These are phyloP conservation scores for Warburgia ugandensis DNA, from an alignment of 164 flowering plant genomes.

Conservation along the genomic window DNA sequence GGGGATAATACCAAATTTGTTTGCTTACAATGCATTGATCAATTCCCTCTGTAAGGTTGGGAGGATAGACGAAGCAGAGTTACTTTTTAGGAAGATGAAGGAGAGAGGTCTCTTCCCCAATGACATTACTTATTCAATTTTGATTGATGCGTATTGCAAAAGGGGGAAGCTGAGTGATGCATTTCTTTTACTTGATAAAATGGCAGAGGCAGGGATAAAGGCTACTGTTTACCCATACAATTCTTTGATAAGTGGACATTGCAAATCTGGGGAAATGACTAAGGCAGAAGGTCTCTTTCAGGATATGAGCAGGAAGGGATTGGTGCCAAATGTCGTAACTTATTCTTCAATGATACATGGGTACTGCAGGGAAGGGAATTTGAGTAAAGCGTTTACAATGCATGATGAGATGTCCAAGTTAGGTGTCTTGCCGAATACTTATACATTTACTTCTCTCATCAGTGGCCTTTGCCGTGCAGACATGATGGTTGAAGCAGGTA, in stretches of 20 bases:
- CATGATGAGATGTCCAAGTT: slow-evolving; percentile 66
- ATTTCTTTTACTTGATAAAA: slow-evolving; percentile 30
- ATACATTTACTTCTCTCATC: slow-evolving; percentile 71
- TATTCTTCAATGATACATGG: slow-evolving; percentile 77
- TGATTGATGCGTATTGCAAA: slow-evolving; percentile 70
- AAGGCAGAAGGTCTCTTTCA: slow-evolving; percentile 41
- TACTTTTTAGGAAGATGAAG: slow-evolving; percentile 47
- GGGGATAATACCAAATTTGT: slow-evolving; percentile 50
- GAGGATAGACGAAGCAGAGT: slow-evolving; percentile 49
- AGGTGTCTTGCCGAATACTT: slow-evolving; percentile 60
- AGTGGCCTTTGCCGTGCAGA: slow-evolving; percentile 57
- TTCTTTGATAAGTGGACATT: slow-evolving; percentile 62
- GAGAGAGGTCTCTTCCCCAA: slow-evolving; percentile 47
- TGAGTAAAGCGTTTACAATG: slow-evolving; percentile 50
- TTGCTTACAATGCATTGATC: slow-evolving; percentile 70
- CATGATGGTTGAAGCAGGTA: slow-evolving; percentile 59
- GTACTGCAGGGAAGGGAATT: slow-evolving; percentile 48
- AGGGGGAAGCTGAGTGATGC: slow-evolving; percentile 51
- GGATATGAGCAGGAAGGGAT: slow-evolving; percentile 52
- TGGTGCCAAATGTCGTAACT: slow-evolving; percentile 61
- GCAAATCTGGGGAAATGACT: slow-evolving; percentile 52
- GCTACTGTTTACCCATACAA: slow-evolving; percentile 64
- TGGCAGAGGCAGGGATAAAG: slow-evolving; percentile 42
- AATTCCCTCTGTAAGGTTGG: slow-evolving; percentile 65
- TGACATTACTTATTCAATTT: slow-evolving; percentile 62